A percentile compares a stretch with the other conserved stretches of the same genome.
Evolutionary conservation across 352 stramenopile species (phyloP).

Genomic region (Thalassiosira delicatula): DNA sequence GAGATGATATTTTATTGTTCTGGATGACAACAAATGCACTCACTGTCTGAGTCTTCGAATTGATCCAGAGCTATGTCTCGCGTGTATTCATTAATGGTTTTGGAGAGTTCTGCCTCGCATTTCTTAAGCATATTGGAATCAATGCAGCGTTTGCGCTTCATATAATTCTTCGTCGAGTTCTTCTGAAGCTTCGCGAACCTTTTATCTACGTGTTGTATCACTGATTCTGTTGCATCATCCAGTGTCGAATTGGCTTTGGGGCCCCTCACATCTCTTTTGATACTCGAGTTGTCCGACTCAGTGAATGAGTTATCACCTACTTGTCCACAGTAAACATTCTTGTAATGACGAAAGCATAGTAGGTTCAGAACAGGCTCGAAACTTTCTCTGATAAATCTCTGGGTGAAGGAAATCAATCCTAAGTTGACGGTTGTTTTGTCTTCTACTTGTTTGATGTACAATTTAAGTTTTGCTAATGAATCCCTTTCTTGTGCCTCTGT

Average conservation of each 20-base stretch:
- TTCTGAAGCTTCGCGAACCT: neutral
- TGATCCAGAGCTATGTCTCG: neutral
- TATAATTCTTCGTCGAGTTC: neutral
- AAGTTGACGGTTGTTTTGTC: neutral
- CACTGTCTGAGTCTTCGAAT: neutral
- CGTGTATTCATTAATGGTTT: neutral
- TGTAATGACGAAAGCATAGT: neutral
- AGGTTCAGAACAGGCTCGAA: neutral
- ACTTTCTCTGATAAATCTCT: neutral
- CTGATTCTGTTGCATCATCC: neutral
- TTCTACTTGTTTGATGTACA: neutral
- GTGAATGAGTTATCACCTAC: neutral
- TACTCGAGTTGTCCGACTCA: neutral
- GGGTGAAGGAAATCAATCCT: neutral
- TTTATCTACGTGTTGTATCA: neutral
- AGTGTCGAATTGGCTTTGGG: neutral
- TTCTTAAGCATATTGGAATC: neutral
- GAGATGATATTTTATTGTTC: neutral
- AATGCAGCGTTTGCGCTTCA: neutral
- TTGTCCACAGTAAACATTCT: neutral
- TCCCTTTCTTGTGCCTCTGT: neutral
- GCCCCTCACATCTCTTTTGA: neutral
- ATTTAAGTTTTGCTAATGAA: conserved; percentile 5
- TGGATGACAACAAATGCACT: neutral
- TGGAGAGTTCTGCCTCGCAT: neutral